These are phyloP conservation scores for Leccinum pellstonianum DNA, from an alignment of 768 basidiomycete genomes.

Conservation along the genomic window DNA sequence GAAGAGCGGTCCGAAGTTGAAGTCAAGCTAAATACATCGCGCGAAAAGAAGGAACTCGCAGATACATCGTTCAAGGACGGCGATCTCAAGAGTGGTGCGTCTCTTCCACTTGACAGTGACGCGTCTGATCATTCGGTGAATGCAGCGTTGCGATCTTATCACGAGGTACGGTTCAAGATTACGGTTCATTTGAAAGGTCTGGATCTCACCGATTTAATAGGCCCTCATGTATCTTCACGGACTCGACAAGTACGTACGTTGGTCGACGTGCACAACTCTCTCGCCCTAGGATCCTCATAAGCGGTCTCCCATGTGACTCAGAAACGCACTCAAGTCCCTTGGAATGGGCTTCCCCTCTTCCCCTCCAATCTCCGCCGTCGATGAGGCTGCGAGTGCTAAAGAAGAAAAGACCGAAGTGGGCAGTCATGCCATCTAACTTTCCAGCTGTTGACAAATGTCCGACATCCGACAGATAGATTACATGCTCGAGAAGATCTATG, in stretches of 20 bases:
- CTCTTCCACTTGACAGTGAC: neutral
- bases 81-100: conserved; percentile 57
- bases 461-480: conserved; percentile 63
- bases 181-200: neutral
- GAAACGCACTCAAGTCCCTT: conserved; percentile 56
- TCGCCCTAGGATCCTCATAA: conserved; percentile 5
- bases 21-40: conserved; percentile 58
- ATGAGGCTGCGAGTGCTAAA: conserved; percentile 32
- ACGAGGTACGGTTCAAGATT: conserved; percentile 49
- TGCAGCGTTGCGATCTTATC: conserved; percentile 68
- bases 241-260: conserved; percentile 72
- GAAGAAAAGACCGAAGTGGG: conserved; percentile 68
- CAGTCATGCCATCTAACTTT: neutral
- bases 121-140: conserved; percentile 1
- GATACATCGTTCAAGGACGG: conserved; percentile 72
- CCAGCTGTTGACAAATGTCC: neutral
- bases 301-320: conserved; percentile 23
- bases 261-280: neutral
- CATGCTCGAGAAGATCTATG: conserved; percentile 77
- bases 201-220: conserved; percentile 35
- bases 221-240: conserved; percentile 72
- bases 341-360: conserved; percentile 33
- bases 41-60: conserved; percentile 62
- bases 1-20: conserved; percentile 33
- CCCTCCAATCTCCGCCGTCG: conserved; percentile 19